phyloP scores from a whole-genome alignment of 2,329 filamentous ascomycete species.

The Sclerotinia trifoliorum region DNA sequence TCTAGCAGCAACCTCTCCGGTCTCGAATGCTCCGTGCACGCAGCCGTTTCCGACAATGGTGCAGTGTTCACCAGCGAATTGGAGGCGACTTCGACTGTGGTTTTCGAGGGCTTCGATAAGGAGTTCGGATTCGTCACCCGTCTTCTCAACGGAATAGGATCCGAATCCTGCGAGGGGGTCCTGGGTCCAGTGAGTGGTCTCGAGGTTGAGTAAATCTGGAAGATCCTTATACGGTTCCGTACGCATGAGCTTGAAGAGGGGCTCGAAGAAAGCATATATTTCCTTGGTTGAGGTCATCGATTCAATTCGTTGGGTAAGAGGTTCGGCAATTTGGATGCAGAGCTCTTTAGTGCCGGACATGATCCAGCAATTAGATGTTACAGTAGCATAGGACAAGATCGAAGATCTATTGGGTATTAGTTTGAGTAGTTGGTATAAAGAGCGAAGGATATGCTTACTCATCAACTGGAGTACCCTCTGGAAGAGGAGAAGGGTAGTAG shows the following conservation, averaged over 20 bases:
- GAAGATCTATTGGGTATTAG: conserved; percentile 27
- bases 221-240: conserved; percentile 47
- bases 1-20: conserved; percentile 44
- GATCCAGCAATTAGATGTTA: conserved; percentile 47
- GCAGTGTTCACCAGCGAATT: conserved; percentile 46
- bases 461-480: conserved; percentile 37
- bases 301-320: conserved; percentile 47
- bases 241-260: conserved; percentile 45
- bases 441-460: conserved; percentile 24
- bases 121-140: conserved; percentile 44
- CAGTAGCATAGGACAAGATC: conserved; percentile 46
- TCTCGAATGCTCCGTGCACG: conserved; percentile 47
- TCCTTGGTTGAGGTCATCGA: conserved; percentile 43
- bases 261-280: conserved; percentile 46
- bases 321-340: conserved; percentile 46
- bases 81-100: conserved; percentile 42
- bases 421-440: not conserved
- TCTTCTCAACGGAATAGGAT: conserved; percentile 46
- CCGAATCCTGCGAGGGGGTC: conserved; percentile 47
- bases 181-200: conserved; percentile 47
- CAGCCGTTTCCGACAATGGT: conserved; percentile 45
- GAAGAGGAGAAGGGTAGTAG: conserved; percentile 44
- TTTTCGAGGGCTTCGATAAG: conserved; percentile 42
- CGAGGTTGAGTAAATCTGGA: conserved; percentile 43
- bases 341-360: conserved; percentile 46